Base-by-base conservation (phyloP, 1,284 basidiomycete genomes). In the Mycena sp. region DNA sequence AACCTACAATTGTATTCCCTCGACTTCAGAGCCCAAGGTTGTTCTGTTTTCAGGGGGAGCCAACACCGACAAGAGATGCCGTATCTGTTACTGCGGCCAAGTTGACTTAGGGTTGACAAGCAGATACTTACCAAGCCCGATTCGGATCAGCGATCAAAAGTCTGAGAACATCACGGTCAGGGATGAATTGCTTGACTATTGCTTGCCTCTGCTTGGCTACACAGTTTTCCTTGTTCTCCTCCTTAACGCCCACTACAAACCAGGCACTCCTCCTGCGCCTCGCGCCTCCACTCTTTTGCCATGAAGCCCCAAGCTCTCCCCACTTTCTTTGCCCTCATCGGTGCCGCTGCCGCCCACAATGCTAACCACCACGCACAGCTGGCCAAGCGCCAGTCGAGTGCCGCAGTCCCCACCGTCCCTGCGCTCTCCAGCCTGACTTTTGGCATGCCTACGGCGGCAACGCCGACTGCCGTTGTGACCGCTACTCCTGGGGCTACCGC, bases 361-460 rank as follows among this genome's bases (percentile, higher is more conserved):
- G 46, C 67, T 41, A 70, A 71, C 63, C 73, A 75, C 69, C 9
- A 7, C 32, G 58, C 59, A 50, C 52, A 69, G 45, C 56, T 75
- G 9, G 67, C 66, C 11, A 77, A 75, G 67, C 75, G 77, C 45
- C 76, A 78, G 62, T 51, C 64, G 32, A 71, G 65, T 45, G 71
- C 57, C 16, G 55, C 50, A 16, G 64, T 50, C 9, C 50, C 57
- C 12, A 62, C 59, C 5, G 70, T 87, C 38, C 87, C 88, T 38
- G 81, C 87, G 6, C 77, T 93, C 50, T 82, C 80, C n/a, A 80
- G 79, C 54, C 86, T 94, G 65, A 89, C 85, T 3, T 85, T 85
- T 32, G 89, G 88, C 61, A 92, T 92, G 84, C 78, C 90, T 0
- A 78, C 85, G 6, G 81, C 83, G 17, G 65, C 85, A 2, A 85